Conservation (phyloP, 2,329 filamentous ascomycete species). For the Elsinoe perseae region DNA sequence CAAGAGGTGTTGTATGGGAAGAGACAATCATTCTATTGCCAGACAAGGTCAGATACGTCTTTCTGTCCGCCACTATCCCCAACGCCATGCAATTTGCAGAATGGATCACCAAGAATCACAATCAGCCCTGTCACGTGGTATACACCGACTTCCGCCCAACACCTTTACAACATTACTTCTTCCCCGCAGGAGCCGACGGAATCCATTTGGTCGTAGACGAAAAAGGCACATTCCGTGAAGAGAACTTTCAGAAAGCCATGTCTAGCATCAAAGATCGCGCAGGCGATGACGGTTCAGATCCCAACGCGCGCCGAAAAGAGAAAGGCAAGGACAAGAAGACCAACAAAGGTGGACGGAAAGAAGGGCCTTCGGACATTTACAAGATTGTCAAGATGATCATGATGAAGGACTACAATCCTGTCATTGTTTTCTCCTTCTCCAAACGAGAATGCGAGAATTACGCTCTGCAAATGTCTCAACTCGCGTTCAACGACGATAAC, state of each 20-base stretch:
- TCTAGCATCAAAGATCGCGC: slow-evolving; percentile 78
- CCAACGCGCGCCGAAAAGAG: slow-evolving; percentile 71
- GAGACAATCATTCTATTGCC: slow-evolving; percentile 97
- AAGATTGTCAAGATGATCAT: slow-evolving; percentile 99
- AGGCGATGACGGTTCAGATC: slow-evolving; percentile 73
- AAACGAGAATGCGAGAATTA: slow-evolving; percentile 92
- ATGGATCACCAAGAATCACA: slow-evolving; percentile 97
- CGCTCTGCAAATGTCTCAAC: slow-evolving; percentile 74
- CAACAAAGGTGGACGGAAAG: slow-evolving; percentile 72
- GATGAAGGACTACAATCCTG: slow-evolving; percentile 92
- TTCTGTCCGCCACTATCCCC: slow-evolving; percentile 94
- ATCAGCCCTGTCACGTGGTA: slow-evolving; percentile 95
- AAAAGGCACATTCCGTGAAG: slow-evolving; percentile 89
- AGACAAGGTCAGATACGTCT: slow-evolving; percentile 98
- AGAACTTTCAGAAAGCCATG: slow-evolving; percentile 98
- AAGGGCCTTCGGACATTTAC: slow-evolving; percentile 73
- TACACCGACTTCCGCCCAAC: slow-evolving; percentile 98
- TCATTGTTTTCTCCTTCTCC: slow-evolving; percentile 99
- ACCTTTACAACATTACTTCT: slow-evolving; percentile 95
- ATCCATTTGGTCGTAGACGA: slow-evolving; percentile 94
- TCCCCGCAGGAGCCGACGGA: slow-evolving; percentile 83
- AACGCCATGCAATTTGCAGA: slow-evolving; percentile 99
- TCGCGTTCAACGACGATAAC: slow-evolving; percentile 92
- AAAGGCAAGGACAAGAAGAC: slow-evolving; percentile 87
- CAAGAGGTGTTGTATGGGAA: slow-evolving; percentile 95